Evolutionary conservation across 352 stramenopile genomes (phyloP), one percentile per base, ranked within the genome.

Genomic region (Pythium biforme): DNA sequence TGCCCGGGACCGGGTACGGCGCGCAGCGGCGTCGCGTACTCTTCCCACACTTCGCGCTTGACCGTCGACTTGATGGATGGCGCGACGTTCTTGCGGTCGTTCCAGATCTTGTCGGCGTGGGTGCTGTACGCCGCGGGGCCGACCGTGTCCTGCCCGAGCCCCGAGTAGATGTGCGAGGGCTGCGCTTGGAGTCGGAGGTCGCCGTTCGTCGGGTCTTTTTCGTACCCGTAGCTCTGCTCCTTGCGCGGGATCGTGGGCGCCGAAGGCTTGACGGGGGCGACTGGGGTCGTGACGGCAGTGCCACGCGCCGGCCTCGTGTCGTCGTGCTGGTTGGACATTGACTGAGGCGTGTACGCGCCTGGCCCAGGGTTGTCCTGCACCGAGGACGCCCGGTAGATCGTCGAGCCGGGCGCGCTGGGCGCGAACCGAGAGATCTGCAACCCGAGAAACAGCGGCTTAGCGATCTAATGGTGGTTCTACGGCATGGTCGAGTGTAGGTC

Each of bases 321-420:
- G 8, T 66, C 51, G 43, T 40, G 39, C 51, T 71, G 63, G 43
- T 66, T 71, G 3, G 17, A 22, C 0, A 23, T 7, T 11, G 26
- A 15, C 0, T 33, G 22, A 39, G 14, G 14, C 12, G 37, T 55
- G 29, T 71, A 71, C 25, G 64, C 64, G 10, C 64, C 64, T 1
- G 83, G 83, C 1, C 83, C 83, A 9, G 83, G 83, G 46, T 92
- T 92, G 55, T 90, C 78, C 55, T 90, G 79, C 29, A 92, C 72
- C 23, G 72, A 87, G 2, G 83, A 92, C 7, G 83, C 53, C 1
- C 68, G 68, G 55, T 82, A 92, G 55, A 90, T 73, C 20, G 79
- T 86, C 8, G 83, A 92, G 10, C 83, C 83, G 9, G 83, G 83
- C 0, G 81, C 81, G 51, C 77, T 87, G 1, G 83, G 83, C 11